phyloP scores from a whole-genome alignment of 306 rosid genomes.

The Fragaria vesca region DNA sequence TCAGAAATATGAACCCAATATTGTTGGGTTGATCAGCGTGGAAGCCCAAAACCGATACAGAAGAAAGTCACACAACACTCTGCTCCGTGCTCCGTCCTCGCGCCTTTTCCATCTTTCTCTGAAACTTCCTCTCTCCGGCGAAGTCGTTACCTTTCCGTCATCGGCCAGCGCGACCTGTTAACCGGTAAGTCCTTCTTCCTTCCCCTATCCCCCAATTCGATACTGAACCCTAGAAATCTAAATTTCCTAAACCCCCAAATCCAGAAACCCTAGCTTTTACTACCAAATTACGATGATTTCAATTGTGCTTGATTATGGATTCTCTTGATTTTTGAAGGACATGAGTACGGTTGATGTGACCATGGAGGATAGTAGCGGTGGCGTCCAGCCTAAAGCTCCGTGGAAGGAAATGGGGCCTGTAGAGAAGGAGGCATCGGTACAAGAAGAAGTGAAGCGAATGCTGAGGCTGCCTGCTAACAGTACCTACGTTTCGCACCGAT shows the following conservation, averaged over 20 bases:
- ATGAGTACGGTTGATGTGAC: conserved; percentile 29
- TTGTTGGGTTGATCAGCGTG: not conserved
- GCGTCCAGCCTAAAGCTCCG: conserved; percentile 30
- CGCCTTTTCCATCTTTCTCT: not conserved
- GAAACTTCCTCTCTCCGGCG: not conserved
- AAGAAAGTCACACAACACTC: not conserved
- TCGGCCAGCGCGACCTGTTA: not conserved
- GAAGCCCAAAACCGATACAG: not conserved
- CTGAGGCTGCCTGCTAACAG: conserved; percentile 59
- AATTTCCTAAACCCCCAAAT: not conserved
- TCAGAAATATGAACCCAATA: too few species aligned
- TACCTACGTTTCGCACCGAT: conserved; percentile 61
- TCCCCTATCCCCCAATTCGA: not conserved
- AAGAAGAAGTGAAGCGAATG: conserved; percentile 59
- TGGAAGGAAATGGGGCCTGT: conserved; percentile 44
- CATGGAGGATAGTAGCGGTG: conserved; percentile 39
- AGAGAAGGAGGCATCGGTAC: conserved; percentile 55
- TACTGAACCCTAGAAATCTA: not conserved
- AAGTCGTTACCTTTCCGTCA: not conserved
- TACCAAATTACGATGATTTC: not conserved
- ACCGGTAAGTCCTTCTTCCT: not conserved
- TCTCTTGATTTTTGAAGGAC: conserved; percentile 20
- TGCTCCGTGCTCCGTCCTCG: not conserved
- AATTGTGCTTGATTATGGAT: conserved; percentile 2
- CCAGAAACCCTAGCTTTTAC: not conserved